Base-by-base conservation (phyloP, 2,329 filamentous ascomycete genomes). In the Claviceps pusilla region DNA sequence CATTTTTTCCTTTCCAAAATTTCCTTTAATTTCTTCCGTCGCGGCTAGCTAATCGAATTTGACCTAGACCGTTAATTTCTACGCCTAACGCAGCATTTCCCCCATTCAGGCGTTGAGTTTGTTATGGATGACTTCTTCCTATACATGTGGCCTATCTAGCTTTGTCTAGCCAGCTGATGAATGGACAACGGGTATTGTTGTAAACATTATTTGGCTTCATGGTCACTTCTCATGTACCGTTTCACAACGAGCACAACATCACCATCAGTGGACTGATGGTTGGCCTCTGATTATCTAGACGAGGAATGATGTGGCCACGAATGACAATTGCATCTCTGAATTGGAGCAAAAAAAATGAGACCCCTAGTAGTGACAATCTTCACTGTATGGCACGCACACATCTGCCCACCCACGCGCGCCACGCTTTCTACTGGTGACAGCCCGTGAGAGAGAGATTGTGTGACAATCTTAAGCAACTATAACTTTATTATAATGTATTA, bases 31-130 rank as follows among this genome's bases (percentile, higher is more conserved):
- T 29, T 29, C 43, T 12, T 19, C 10, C 7, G 35, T 35, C 29
- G 14, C 35, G 11, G 35, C 55, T 59, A 43, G 58, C 43, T 52
- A 47, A 52, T 11, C 24, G 29, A 35, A 3, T 50, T 1, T 3
- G 11, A 33, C 4, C 4, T 45, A 79, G 76, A 80, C 77, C 37
- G 77, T 80, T 71, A 80, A 77, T 66, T 77, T 77, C 62, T 77
- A 77, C 61, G 74, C 74, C 56, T 77, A 70, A 60, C 54, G 52
- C 50, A 52, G 43, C 16, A 11, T 14, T 41, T 48, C 37, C 10
- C 11, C 16, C 10, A 24, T 4, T 12, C 39, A 16, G n/a, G 41
- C 29, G 28, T 43, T 14, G 24, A 11, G 24, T 16, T 46, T 29
- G n/a, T 29, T 46, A 11, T 24, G 5, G 6, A 29, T 12, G 7